Evolutionary conservation across 768 basidiomycete species (phyloP).

Genomic region (Termitomyces sp.): DNA sequence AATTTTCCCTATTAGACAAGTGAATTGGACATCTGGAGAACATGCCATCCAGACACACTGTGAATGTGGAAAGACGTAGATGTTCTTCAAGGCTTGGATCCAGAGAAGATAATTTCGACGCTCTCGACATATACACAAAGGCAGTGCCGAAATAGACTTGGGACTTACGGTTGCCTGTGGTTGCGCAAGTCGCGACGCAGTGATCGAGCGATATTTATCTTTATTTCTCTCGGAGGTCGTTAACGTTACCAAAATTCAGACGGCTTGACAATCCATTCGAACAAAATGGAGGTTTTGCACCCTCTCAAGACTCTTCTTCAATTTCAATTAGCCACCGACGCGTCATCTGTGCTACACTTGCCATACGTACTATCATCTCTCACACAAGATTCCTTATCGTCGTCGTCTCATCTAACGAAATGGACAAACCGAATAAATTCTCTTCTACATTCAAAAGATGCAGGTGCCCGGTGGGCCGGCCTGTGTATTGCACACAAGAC

Average conservation of each 20-base stretch:
- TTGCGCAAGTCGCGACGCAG: background rate
- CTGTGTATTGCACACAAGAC: constrained; percentile 71
- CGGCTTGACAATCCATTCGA: constrained; percentile 8
- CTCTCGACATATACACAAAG: constrained; percentile 13
- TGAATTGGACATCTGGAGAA: constrained; percentile 2
- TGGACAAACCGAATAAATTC: constrained; percentile 75
- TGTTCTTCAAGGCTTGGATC: constrained; percentile 56
- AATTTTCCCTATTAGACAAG: constrained; percentile 67
- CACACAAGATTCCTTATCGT: constrained; percentile 45
- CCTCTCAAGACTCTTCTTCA: constrained; percentile 65
- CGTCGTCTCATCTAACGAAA: constrained; percentile 68
- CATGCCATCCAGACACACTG: constrained; percentile 32
- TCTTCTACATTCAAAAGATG: constrained; percentile 72
- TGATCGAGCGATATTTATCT: constrained; percentile 18
- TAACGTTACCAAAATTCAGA: background rate
- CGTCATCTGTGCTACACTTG: constrained; percentile 53
- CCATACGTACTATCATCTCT: constrained; percentile 59
- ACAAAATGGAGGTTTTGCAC: constrained; percentile 28
- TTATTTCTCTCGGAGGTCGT: constrained; percentile 16
- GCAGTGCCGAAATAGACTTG: too few relatives aligned
- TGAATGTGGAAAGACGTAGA: constrained; percentile 51
- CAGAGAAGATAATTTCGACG: constrained; percentile 21
- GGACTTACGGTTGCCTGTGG: background rate
- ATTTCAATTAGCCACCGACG: constrained; percentile 69
- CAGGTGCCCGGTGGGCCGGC: constrained; percentile 79